phyloP scores from a whole-genome alignment of 2,329 filamentous ascomycete genomes.

The Ascochyta rabiei region DNA sequence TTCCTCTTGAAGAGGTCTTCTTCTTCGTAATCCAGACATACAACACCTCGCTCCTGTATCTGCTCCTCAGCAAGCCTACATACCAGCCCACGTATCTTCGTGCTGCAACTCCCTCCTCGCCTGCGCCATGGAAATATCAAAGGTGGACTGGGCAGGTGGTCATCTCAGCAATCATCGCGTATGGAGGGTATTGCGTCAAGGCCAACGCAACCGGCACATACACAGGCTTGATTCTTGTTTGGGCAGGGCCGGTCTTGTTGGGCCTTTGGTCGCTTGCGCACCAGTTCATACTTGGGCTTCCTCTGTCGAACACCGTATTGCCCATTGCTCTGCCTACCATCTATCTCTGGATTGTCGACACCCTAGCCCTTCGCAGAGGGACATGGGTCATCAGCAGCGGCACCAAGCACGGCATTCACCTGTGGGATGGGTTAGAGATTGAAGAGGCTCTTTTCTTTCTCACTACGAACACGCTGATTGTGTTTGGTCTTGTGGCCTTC shows the following conservation, averaged over 20 bases:
- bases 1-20: constrained; percentile 75
- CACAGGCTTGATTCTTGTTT: constrained; percentile 71
- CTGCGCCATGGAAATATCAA: constrained; percentile 47
- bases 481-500: constrained; percentile 71
- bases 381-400: constrained; percentile 73
- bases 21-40: constrained; percentile 81
- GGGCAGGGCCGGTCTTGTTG: constrained; percentile 70
- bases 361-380: constrained; percentile 68
- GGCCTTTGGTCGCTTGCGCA: constrained; percentile 69
- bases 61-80: constrained; percentile 68
- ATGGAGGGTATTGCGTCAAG: constrained; percentile 55
- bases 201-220: constrained; percentile 64
- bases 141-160: constrained; percentile 58
- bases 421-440: constrained; percentile 71
- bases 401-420: constrained; percentile 68
- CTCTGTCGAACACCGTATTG: constrained; percentile 61
- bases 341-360: constrained; percentile 76
- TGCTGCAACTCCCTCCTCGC: constrained; percentile 42
- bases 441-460: constrained; percentile 80
- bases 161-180: constrained; percentile 53
- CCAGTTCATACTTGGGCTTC: constrained; percentile 67
- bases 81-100: constrained; percentile 62
- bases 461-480: constrained; percentile 70
- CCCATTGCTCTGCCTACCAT: constrained; percentile 69
- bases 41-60: constrained; percentile 71